These are phyloP conservation scores for Glarea lozoyensis DNA, from an alignment of 495 filamentous ascomycete genomes.

Conservation along the genomic window DNA sequence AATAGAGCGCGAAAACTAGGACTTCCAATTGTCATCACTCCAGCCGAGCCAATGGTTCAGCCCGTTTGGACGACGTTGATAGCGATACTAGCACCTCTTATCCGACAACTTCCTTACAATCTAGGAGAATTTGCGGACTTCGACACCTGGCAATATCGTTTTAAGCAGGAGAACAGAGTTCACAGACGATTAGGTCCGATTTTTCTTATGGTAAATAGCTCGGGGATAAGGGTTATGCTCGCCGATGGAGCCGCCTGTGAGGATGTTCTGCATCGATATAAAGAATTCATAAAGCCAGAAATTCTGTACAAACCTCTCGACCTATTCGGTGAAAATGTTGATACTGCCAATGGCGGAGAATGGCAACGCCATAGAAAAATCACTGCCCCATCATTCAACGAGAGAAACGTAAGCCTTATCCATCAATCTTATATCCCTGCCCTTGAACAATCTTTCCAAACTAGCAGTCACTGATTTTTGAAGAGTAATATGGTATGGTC, in stretches of 20 bases:
- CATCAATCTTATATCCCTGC: not conserved
- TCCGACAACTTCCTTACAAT: not conserved
- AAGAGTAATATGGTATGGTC: conserved; percentile 30
- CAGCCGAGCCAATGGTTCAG: not conserved
- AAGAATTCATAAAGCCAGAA: conserved; percentile 5
- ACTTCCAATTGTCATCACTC: not conserved
- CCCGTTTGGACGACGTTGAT: not conserved
- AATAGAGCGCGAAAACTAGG: conserved; percentile 1
- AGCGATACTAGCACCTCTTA: not conserved
- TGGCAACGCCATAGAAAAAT: conserved; percentile 34
- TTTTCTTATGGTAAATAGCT: not conserved
- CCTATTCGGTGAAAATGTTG: conserved; percentile 28
- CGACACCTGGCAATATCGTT: not conserved
- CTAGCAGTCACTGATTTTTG: not conserved
- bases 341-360: conserved; percentile 26
- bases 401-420: conserved; percentile 21
- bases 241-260: not conserved
- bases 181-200: not conserved
- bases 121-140: not conserved
- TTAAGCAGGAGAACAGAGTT: not conserved
- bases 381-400: conserved; percentile 32
- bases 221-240: not conserved
- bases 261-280: conserved; percentile 5
- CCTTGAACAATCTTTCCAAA: not conserved
- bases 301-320: conserved; percentile 15